Evolutionary conservation across 768 basidiomycete species (phyloP), one percentile per base, ranked within the genome.

Genomic region (Boletus subparvulus): DNA sequence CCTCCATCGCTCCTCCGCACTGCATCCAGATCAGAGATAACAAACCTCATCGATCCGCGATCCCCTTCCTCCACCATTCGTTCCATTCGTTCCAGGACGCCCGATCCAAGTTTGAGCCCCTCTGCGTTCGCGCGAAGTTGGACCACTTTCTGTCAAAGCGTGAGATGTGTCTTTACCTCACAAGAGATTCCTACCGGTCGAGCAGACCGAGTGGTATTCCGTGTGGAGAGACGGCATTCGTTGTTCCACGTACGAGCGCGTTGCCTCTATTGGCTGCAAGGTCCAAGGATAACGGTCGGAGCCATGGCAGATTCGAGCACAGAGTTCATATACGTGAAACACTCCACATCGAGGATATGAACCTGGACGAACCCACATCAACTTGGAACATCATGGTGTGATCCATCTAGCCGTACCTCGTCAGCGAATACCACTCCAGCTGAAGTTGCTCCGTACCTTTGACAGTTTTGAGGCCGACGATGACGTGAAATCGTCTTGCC

Each of bases 291-390:
- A 28, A 99, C 96, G 6, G 97, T 97, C 0, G 97, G 97, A 4
- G 97, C 94, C 87, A 99, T 93, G 3, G 92, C 86, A 0, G 94
- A 94, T 73, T 98, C 97, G 45, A 99, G 82, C 10, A 98, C 82
- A 12, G 94, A 88, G 73, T 98, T 98, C 36, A 99, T 83, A 75
- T 96, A 99, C 6, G 97, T 98, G 78, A 98, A 99, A 73, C 95
- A 98, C 72, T 99, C 97, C 65, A 98, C 95, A 72, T 99, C 97
- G 58, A 99, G 86, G 95, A 98, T 98, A 76, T 99, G 97, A 24
- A 98, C 96, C 94, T 97, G 65, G 16, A 35, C 3, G 14, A 17
- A 9, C 26, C n/a, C 24, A 6, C 16, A 10, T 71, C n/a, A 65
- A 30, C 41, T 39, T 40, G 6, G 12, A 9, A 40, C 11, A 12